A percentile compares a stretch with the other conserved stretches of the same genome.
phyloP scores from a whole-genome alignment of 177 flowering plant species.

The Tripterygium wilfordii region DNA sequence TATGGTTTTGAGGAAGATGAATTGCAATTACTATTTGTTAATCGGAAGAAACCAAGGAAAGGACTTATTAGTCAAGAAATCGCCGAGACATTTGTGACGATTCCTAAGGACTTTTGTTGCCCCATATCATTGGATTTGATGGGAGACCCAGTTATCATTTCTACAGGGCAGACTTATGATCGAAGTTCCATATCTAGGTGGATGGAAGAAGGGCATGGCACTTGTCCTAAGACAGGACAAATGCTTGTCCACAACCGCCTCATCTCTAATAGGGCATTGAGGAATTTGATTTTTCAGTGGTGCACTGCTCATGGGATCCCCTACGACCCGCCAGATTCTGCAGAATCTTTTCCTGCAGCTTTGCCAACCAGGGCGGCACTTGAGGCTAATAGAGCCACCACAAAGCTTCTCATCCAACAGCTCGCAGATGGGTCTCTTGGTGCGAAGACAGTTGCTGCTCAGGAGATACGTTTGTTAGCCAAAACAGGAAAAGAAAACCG shows the following conservation, averaged over 20 bases:
- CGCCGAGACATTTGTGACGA: slow-evolving; percentile 49
- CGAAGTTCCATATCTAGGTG: slow-evolving; percentile 68
- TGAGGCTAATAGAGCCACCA: slow-evolving; percentile 80
- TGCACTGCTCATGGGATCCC: slow-evolving; percentile 63
- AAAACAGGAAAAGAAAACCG: slow-evolving; percentile 88
- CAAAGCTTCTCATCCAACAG: slow-evolving; percentile 55
- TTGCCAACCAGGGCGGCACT: slow-evolving; percentile 60
- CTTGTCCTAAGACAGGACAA: slow-evolving; percentile 93
- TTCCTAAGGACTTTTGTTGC: slow-evolving; percentile 87
- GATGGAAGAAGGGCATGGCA: slow-evolving; percentile 84
- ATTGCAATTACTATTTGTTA: slow-evolving; percentile 19
- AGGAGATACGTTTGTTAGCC: slow-evolving; percentile 74
- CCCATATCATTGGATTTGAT: slow-evolving; percentile 90
- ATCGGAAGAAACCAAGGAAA: slow-evolving; percentile 31
- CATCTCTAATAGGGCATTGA: slow-evolving; percentile 75
- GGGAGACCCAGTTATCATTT: slow-evolving; percentile 82
- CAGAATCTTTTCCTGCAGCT: slow-evolving; percentile 31
- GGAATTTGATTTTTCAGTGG: slow-evolving; percentile 80
- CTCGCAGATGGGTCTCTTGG: slow-evolving; percentile 48
- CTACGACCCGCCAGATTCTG: slow-evolving; percentile 46
- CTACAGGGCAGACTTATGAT: slow-evolving; percentile 95
- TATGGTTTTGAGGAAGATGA: slow-evolving; percentile 76
- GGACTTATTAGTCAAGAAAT: slow-evolving; percentile 52
- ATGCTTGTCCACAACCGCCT: slow-evolving; percentile 57
- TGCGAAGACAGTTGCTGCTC: slow-evolving; percentile 65